These are phyloP conservation scores for Hevea brasiliensis DNA, from an alignment of 345 rosid species.

Conservation along the genomic window DNA sequence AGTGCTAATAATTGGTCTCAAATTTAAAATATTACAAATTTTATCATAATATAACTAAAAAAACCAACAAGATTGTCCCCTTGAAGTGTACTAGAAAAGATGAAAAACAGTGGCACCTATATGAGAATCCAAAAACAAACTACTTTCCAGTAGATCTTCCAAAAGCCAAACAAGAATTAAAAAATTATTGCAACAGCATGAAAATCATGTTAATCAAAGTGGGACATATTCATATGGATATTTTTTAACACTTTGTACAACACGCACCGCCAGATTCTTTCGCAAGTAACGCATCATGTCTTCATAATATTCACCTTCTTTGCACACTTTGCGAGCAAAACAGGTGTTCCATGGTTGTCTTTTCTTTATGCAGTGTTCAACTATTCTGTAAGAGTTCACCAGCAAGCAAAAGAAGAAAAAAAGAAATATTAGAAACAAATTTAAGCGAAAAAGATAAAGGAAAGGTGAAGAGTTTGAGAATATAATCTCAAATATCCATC, in stretches of 20 bases:
- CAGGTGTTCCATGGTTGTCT: slow-evolving; percentile 81
- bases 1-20: neutral
- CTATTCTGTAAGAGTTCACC: slow-evolving; percentile 47
- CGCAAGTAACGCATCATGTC: slow-evolving; percentile 96
- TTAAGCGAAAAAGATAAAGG: neutral
- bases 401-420: neutral
- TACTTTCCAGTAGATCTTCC: neutral
- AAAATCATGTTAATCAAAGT: neutral
- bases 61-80: neutral
- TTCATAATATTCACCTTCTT: slow-evolving; percentile 94
- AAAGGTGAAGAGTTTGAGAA: neutral
- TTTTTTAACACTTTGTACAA: slow-evolving; percentile 7
- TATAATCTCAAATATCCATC: neutral
- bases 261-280: slow-evolving; percentile 85
- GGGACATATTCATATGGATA: neutral
- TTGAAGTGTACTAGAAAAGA: neutral
- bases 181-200: neutral
- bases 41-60: neutral
- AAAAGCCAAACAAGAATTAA: neutral
- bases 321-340: slow-evolving; percentile 86
- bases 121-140: neutral
- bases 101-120: neutral
- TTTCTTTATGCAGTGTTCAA: slow-evolving; percentile 82
- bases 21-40: neutral
- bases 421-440: neutral